Evolutionary conservation across 345 rosid genomes (phyloP).

Genomic region (Heritiera fomes): DNA sequence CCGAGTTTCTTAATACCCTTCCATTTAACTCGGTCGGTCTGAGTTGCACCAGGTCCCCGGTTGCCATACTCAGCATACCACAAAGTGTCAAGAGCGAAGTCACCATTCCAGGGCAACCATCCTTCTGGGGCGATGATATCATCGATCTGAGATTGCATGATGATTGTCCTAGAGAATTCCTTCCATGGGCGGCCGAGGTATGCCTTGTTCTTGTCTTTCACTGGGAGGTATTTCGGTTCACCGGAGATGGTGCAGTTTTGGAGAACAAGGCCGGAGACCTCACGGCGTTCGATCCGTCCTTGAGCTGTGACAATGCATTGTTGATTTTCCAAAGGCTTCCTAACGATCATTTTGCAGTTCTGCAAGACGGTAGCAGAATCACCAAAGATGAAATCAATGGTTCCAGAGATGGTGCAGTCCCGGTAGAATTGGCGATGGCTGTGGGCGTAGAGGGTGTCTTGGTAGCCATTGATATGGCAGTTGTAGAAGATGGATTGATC

Average conservation of each 20-base stretch:
- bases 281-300: conserved; percentile 47
- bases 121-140: conserved; percentile 63
- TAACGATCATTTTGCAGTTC: conserved; percentile 55
- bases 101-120: conserved; percentile 54
- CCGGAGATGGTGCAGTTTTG: conserved; percentile 63
- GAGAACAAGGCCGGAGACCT: conserved; percentile 55
- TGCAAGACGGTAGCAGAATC: conserved; percentile 58
- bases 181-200: conserved; percentile 85
- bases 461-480: conserved; percentile 64
- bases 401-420: conserved; percentile 68
- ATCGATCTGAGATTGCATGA: conserved; percentile 56
- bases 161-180: conserved; percentile 52
- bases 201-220: conserved; percentile 40
- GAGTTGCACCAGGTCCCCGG: conserved; percentile 59
- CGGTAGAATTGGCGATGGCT: conserved; percentile 74
- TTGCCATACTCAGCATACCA: conserved; percentile 61
- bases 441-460: conserved; percentile 69
- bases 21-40: conserved; percentile 54
- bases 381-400: conserved; percentile 74
- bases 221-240: conserved; percentile 35
- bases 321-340: conserved; percentile 50
- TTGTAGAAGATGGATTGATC: conserved; percentile 53
- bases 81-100: conserved; percentile 49
- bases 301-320: conserved; percentile 65
- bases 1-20: conserved; percentile 44